Percentiles rank a stretch among this genome's conserved stretches.
Conservation (phyloP, 2,329 filamentous ascomycete species). For the Hypomyces rosellus region DNA sequence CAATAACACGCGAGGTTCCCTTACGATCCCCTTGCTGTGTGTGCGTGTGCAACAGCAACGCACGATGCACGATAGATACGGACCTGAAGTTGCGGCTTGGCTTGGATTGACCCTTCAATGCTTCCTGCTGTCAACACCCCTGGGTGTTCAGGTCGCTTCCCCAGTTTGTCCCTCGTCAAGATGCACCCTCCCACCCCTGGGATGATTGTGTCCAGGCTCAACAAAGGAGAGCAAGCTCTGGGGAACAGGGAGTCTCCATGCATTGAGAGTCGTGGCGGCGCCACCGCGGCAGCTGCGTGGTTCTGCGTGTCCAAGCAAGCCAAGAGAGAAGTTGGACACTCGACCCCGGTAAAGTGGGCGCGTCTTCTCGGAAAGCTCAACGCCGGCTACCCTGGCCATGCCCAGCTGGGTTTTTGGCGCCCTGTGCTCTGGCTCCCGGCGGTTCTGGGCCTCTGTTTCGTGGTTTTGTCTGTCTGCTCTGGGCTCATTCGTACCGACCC, state of each 20-base stretch:
- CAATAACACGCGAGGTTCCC: constrained; percentile 5
- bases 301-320: background rate
- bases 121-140: background rate
- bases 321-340: background rate
- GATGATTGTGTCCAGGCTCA: background rate
- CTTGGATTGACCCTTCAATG: background rate
- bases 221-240: background rate
- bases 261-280: background rate
- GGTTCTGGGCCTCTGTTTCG: background rate
- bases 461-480: background rate
- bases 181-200: background rate
- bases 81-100: background rate
- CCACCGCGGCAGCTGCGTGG: background rate
- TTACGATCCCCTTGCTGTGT: constrained; percentile 2
- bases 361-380: constrained; percentile 7
- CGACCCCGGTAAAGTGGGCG: constrained; percentile 1
- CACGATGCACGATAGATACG: background rate
- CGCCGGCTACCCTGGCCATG: constrained; percentile 8
- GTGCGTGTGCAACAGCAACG: background rate
- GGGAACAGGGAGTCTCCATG: constrained; percentile 1
- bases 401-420: constrained; percentile 9
- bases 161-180: constrained; percentile 3
- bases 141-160: constrained; percentile 1
- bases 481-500: constrained; percentile 7
- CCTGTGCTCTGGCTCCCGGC: background rate